Evolutionary conservation across 208 protist species (phyloP).

Genomic region (Acanthamoeba sp.): DNA sequence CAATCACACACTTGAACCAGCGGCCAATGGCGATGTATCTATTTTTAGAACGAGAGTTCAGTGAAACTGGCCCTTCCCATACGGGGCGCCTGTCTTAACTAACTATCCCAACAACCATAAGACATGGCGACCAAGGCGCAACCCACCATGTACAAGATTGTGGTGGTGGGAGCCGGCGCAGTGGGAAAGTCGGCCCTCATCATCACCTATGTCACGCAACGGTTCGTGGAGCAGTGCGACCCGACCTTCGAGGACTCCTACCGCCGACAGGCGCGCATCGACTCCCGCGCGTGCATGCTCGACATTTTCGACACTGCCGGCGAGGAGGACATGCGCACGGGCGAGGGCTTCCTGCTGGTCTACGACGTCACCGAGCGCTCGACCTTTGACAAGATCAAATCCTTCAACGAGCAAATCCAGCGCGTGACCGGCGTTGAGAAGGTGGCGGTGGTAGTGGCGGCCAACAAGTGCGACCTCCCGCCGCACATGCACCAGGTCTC

Average conservation of each 20-base stretch:
- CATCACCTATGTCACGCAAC: neutral
- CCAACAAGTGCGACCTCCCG: constrained; percentile 86
- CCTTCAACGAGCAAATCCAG: constrained; percentile 80
- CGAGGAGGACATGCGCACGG: no score
- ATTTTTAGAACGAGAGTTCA: no score
- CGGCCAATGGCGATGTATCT: no score
- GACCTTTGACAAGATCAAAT: constrained; percentile 78
- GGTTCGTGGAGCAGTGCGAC: constrained; percentile 13
- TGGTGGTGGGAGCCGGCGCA: constrained; percentile 9
- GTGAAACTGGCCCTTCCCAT: no score
- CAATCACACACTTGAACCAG: no score
- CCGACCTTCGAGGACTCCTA: constrained; percentile 76
- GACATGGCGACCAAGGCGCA: neutral
- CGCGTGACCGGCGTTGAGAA: constrained; percentile 80
- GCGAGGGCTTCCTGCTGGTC: no score
- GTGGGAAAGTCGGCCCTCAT: constrained; percentile 10
- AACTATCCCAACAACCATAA: no score
- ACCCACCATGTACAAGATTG: constrained; percentile 19
- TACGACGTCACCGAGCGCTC: constrained; percentile 71
- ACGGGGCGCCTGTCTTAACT: no score
- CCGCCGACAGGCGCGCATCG: constrained; percentile 84
- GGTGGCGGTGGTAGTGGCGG: constrained; percentile 87
- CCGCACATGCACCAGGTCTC: constrained; percentile 65
- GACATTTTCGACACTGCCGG: constrained; percentile 86
- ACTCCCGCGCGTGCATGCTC: constrained; percentile 85